Base-by-base conservation (phyloP, 2,329 filamentous ascomycete species). In the Alternaria arborescens region DNA sequence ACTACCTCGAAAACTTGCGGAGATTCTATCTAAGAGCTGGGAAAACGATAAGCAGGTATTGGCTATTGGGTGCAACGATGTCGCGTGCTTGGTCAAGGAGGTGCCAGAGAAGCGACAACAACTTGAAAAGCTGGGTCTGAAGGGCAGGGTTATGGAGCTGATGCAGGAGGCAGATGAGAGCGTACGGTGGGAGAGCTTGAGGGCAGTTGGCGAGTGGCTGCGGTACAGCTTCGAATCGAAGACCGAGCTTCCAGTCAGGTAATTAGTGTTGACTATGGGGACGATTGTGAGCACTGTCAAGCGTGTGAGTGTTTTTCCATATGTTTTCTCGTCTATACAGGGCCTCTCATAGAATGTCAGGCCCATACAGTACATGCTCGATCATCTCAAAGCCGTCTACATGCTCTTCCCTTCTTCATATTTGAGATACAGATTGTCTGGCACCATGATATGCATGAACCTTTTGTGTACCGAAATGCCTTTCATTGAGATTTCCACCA, bases 31-130 rank as follows among this genome's bases (percentile, higher is more conserved):
- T 77, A 82, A 97, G 86, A 88, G 86, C 84, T 86, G 92, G 89
- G 92, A 95, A 72, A 93, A 91, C 76, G 91, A 95, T 73, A 91
- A 91, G 79, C 87, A 91, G 73, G 94, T 97, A 22, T 83, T 97
- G 66, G 94, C 94, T 2, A 94, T 97, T 80, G 94, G 91, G 20
- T 97, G 93, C 81, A 97, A 96, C 77, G 94, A 97, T 75, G 87
- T 97, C 20, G 93, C 92, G n/a, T 89, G 85, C 64, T 81, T 97
- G 62, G 93, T 97, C 50, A 94, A 92, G 79, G 92, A 96, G 79
- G 91, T 94, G 55, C 93, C 94, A 0, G 93, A 97, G 82, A 91
- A 90, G 82, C 85, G 94, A 73, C 83, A 85, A 60, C 87, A 91
- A 77, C 84, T 97, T 70, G 94, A 97, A 82, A 93, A 89, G 81